Evolutionary conservation across 805 yeast species (phyloP), one percentile per base, ranked within the genome.

Genomic region (Zygoascus biomembranicola): DNA sequence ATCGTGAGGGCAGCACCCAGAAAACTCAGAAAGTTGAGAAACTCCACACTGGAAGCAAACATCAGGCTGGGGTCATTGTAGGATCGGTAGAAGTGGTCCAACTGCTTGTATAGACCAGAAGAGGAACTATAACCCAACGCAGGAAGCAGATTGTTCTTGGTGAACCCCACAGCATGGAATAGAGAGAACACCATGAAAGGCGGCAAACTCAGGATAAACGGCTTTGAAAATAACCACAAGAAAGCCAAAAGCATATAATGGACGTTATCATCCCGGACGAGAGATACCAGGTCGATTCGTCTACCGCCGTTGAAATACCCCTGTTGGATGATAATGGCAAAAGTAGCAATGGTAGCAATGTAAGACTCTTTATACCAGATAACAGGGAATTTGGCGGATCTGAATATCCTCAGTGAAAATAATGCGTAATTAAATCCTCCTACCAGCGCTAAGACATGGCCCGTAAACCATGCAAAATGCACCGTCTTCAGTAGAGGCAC

Each of bases 91-190:
- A 84, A 78, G 10, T 59, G 55, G 52, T 71, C 74, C 43, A 83
- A 67, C 52, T 57, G 54, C 43, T 60, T 52, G 32, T 67, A 57
- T n/a, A 57, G 37, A 13, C 66, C 61, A 39, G 70, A 55, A 47
- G 59, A 60, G 16, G 69, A 51, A 4, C 66, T 52, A 55, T 69
- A 50, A 52, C 77, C 76, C 23, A 81, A 69, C 5, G 79, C 73
- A 42, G 97, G 96, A 51, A 90, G 73, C 53, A 92, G 59, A 58
- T 76, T 77, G 43, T 81, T 75, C 61, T 85, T 80, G 52, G 78
- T 59, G 72, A 87, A 92, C 18, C 85, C 82, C 63, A 90, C 73
- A 10, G 81, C 82, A 67, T 90, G 97, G 80, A 92, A 90, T 18
- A 82, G 65, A 8, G 97, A 84, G 68, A 85, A 90, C 53, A 87